Evolutionary conservation across 305 asterid species (phyloP), one percentile per base, ranked within the genome.

Genomic region (Fraxinus dipetala): DNA sequence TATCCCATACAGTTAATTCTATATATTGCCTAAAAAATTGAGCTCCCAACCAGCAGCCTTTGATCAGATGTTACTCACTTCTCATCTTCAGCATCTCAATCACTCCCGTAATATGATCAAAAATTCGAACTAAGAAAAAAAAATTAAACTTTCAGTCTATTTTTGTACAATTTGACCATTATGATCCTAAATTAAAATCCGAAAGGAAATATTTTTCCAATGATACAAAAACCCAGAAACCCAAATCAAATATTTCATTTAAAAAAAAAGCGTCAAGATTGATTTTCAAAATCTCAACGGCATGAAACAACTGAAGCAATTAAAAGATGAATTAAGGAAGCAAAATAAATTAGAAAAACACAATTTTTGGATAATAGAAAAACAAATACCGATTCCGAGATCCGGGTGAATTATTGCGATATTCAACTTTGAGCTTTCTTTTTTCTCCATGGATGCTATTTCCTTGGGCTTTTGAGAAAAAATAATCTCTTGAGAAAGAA

Each of bases 331-430:
- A n/a, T 14, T 9, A 63, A 9, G 16, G 11, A 24, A 61, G 11
- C 72, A 7, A 22, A 61, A 20, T 61, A 3, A 1, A 63, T 20
- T 22, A 9, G 0, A 3, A 8, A 65, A 65, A 65, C 6, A 65
- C 0, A 10, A 13, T 9, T 10, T 65, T 65, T 24, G 35, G 34
- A 65, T 65, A 4, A 4, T 56, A 51, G 63, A 16, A 4, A 48
- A 48, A 14, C 9, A 51, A 16, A 51, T 51, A 92, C 97, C 97
- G 80, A 94, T 93, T 85, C 97, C 98, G 78, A 94, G 98, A 91
- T 94, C 97, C 10, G 98, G 98, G 81, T 93, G 98, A 80, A 94
- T 90, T 75, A 93, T 90, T 11, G 97, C 98, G 43, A 94, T 88
- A 31, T 87, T 94, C 84, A 92, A 81, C 84, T 88, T 91, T 0